Evolutionary conservation across 257 asterid species (phyloP), one percentile per base, ranked within the genome.

Genomic region (Ehretia macrophylla): DNA sequence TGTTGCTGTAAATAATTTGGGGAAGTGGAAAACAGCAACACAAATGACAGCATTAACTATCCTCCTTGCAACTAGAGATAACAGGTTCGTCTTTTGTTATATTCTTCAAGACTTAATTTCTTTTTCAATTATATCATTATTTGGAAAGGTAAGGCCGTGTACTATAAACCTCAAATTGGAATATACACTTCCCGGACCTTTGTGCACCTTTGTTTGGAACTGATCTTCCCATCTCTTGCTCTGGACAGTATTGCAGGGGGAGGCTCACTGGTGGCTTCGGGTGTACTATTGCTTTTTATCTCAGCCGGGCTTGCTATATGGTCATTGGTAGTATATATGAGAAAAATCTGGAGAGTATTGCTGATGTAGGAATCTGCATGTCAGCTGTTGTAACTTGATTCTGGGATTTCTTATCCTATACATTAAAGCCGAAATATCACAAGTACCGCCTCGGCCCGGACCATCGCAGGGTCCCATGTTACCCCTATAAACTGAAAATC

Each of bases 11-110:
- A 92, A 84, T 69, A 88, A 72, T 72, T 74, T 92, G 72, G 97
- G 99, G 19, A 92, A 92, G 75, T 92, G 97, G 99, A 92, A 92
- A 78, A 88, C 99, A 49, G 97, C 97, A 44, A 70, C 96, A 16
- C 99, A 92, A 86, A 92, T 92, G 99, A 79, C 57, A 59, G 85
- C 99, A 32, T 66, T 92, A 77, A 88, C 94, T 58, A 78, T 86
- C 67, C 86, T 92, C 65, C 81, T 92, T 72, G 96, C 95, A 55
- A 69, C 94, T 56, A 84, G 97, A 72, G 97, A 86, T 56, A 74
- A 79, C 90, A 84, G 99, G 99, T 88, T 68, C 62, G 52, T 22
- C 48, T 64, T 62, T 56, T 54, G 20, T 35, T 42, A 64, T 63
- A 11, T 10, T 20, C 8, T 42, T 10, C 4, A 6, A 27, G 35